These are phyloP conservation scores for Epichloe festucae DNA, from an alignment of 2,329 filamentous ascomycete genomes.

Conservation along the genomic window DNA sequence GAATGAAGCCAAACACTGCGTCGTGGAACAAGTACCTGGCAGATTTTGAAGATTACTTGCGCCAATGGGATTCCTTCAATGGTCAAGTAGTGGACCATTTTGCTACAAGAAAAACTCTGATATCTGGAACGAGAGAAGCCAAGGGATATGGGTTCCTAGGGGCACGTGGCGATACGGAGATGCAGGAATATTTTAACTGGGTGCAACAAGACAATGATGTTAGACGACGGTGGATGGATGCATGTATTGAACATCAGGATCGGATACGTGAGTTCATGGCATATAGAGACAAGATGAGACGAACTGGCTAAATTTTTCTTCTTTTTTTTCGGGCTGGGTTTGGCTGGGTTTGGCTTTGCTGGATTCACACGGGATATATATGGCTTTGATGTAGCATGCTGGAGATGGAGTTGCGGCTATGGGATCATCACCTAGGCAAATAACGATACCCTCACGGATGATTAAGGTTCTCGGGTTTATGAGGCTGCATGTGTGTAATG, in stretches of 20 bases:
- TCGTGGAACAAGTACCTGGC: constrained; percentile 39
- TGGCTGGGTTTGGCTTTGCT: background rate
- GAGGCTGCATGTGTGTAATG: too few species aligned
- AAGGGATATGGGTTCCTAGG: constrained; percentile 35
- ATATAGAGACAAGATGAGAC: constrained; percentile 29
- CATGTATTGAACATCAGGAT: constrained; percentile 46
- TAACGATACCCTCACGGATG: background rate
- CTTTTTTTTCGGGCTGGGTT: background rate
- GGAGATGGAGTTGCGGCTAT: background rate
- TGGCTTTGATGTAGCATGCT: background rate
- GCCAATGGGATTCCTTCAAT: constrained; percentile 36
- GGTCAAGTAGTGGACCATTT: constrained; percentile 43
- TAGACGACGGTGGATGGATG: constrained; percentile 45
- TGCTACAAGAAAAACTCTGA: constrained; percentile 32
- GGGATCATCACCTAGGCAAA: background rate
- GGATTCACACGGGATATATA: background rate
- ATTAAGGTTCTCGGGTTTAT: background rate
- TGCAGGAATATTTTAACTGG: constrained; percentile 45
- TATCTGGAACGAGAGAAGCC: constrained; percentile 23
- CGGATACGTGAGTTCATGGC: constrained; percentile 45
- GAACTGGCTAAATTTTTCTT: constrained; percentile 2
- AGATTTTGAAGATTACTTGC: constrained; percentile 42
- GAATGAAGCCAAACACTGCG: constrained; percentile 27
- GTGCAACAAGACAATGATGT: constrained; percentile 53
- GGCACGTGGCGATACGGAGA: constrained; percentile 28